Evolutionary conservation across 768 basidiomycete species (phyloP).

Genomic region (Tylopilus sp.): DNA sequence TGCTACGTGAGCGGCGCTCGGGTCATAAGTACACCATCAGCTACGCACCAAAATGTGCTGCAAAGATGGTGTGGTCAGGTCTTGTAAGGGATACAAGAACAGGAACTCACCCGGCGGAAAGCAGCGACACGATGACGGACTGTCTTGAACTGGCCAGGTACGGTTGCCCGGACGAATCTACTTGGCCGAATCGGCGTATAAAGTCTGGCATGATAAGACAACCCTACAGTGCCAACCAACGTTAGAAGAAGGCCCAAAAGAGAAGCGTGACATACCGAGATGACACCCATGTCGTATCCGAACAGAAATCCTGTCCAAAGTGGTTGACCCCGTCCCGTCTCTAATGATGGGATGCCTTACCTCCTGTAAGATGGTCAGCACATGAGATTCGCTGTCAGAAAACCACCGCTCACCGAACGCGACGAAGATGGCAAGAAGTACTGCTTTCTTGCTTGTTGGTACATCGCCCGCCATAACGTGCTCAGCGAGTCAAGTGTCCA

Average conservation of each 20-base stretch:
- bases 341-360: not conserved
- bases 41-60: slow-evolving; percentile 56
- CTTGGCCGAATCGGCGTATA: slow-evolving; percentile 61
- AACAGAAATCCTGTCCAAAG: slow-evolving; percentile 51
- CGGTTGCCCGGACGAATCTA: slow-evolving; percentile 42
- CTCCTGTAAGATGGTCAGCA: not conserved
- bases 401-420: slow-evolving; percentile 55
- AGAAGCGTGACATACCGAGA: slow-evolving; percentile 46
- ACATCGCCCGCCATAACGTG: slow-evolving; percentile 37
- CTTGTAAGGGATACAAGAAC: not conserved
- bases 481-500: not conserved
- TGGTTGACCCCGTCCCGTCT: too few relatives aligned
- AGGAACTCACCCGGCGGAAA: slow-evolving; percentile 64
- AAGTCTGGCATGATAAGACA: slow-evolving; percentile 81
- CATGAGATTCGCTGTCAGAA: not conserved
- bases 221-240: too few relatives aligned
- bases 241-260: slow-evolving; percentile 2
- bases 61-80: not conserved
- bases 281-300: slow-evolving; percentile 76
- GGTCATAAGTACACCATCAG: too few relatives aligned
- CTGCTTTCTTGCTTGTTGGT: slow-evolving; percentile 60
- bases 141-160: slow-evolving; percentile 52
- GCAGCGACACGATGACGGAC: slow-evolving; percentile 73
- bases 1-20: slow-evolving; percentile 5
- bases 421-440: slow-evolving; percentile 57